These are phyloP conservation scores for Psilocybe tampanensis DNA, from an alignment of 768 basidiomycete genomes.

Conservation along the genomic window DNA sequence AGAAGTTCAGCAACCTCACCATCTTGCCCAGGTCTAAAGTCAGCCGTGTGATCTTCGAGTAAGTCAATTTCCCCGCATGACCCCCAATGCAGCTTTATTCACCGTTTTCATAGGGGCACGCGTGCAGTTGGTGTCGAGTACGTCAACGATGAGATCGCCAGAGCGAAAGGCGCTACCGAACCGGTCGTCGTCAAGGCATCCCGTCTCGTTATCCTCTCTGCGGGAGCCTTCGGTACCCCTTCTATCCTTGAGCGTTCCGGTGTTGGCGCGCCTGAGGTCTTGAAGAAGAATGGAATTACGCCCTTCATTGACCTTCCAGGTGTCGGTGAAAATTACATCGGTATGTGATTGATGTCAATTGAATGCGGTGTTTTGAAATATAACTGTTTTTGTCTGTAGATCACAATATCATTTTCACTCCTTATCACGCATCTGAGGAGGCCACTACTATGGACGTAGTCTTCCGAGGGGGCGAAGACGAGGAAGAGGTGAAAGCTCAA, in stretches of 20 bases:
- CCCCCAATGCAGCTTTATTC: not conserved
- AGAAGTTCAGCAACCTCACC: slow-evolving; percentile 39
- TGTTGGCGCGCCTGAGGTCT: slow-evolving; percentile 54
- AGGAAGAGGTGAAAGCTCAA: slow-evolving; percentile 33
- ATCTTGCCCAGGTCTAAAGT: slow-evolving; percentile 42
- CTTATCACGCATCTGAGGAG: slow-evolving; percentile 46
- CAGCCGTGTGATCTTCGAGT: slow-evolving; percentile 51
- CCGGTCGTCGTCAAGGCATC: slow-evolving; percentile 35
- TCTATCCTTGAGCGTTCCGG: slow-evolving; percentile 56
- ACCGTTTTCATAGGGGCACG: slow-evolving; percentile 28
- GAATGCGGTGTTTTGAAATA: not conserved
- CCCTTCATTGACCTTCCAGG: slow-evolving; percentile 66
- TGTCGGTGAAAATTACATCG: slow-evolving; percentile 70
- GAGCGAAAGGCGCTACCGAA: slow-evolving; percentile 22
- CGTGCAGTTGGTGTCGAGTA: slow-evolving; percentile 56
- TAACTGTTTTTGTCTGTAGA: slow-evolving; percentile 27
- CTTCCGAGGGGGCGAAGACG: slow-evolving; percentile 38
- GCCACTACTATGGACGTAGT: slow-evolving; percentile 52
- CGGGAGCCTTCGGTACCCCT: slow-evolving; percentile 56
- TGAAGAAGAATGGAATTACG: slow-evolving; percentile 48
- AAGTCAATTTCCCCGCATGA: slow-evolving; percentile 9
- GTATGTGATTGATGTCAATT: slow-evolving; percentile 24
- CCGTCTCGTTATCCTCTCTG: slow-evolving; percentile 48
- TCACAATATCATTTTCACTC: slow-evolving; percentile 39
- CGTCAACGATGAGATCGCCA: slow-evolving; percentile 34